Conservation (phyloP, 2,329 filamentous ascomycete genomes). For the Pochonia chlamydosporia region DNA sequence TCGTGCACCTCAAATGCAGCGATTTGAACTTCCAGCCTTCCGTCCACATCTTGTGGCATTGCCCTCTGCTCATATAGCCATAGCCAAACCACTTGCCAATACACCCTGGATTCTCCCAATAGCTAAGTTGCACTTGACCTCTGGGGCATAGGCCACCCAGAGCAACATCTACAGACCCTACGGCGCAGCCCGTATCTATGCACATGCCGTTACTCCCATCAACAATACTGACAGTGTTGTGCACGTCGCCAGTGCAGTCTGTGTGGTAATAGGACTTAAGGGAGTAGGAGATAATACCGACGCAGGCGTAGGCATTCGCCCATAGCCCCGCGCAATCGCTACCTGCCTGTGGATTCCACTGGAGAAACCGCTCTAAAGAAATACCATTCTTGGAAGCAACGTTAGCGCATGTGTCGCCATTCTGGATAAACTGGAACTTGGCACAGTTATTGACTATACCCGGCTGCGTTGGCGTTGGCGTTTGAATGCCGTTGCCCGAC, state of each 20-base stretch:
- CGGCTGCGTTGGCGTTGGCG: neutral
- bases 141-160: neutral
- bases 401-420: neutral
- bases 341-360: neutral
- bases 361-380: neutral
- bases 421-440: neutral
- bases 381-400: neutral
- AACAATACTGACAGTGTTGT: constrained; percentile 4
- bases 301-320: neutral
- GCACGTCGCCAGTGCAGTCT: constrained; percentile 4
- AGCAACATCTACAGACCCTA: neutral
- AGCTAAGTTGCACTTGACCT: constrained; percentile 3
- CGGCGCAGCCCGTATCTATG: constrained; percentile 5
- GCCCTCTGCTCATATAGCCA: neutral
- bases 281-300: too few species aligned
- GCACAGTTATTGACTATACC: neutral
- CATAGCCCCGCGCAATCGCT: neutral
- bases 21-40: neutral
- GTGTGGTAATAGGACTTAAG: too few species aligned
- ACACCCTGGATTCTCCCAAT: constrained; percentile 2
- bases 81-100: constrained; percentile 3
- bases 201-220: neutral
- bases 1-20: neutral
- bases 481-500: too few species aligned
- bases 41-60: neutral